phyloP scores from a whole-genome alignment of 352 stramenopile species.

The Globisporangium orthogonon region DNA sequence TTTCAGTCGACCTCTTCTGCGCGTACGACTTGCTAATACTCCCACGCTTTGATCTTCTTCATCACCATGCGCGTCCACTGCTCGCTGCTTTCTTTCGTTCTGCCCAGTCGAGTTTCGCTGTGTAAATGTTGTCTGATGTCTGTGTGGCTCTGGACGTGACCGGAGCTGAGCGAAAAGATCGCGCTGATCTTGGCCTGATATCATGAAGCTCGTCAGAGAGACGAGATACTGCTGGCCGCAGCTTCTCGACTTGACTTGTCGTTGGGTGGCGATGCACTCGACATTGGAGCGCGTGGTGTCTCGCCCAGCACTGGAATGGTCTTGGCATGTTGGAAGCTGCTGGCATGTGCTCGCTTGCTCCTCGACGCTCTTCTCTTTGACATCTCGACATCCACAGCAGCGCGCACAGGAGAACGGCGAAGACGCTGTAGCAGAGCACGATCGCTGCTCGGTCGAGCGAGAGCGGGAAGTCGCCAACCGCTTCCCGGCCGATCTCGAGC shows the following conservation, averaged over 20 bases:
- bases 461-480: slow-evolving; percentile 1
- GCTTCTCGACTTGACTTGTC: not conserved
- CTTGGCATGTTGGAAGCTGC: not conserved
- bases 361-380: not conserved
- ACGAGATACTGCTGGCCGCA: not conserved
- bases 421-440: slow-evolving; percentile 1
- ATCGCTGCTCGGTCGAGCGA: not conserved
- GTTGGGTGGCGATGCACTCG: not conserved
- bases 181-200: not conserved
- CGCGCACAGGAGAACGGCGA: not conserved
- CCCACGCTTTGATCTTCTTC: not conserved
- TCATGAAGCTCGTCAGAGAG: not conserved
- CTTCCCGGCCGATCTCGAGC: not conserved
- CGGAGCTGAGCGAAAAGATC: not conserved
- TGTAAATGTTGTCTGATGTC: not conserved
- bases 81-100: not conserved
- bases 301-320: not conserved
- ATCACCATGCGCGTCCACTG: not conserved
- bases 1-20: no score
- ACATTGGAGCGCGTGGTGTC: not conserved
- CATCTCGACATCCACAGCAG: not conserved
- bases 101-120: not conserved
- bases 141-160: not conserved
- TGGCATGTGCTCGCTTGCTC: not conserved
- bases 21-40: not conserved